A percentile compares a stretch with the other conserved stretches of the same genome.
Evolutionary conservation across 495 filamentous ascomycete genomes (phyloP).

Genomic region (Aspergillus cavernicola): DNA sequence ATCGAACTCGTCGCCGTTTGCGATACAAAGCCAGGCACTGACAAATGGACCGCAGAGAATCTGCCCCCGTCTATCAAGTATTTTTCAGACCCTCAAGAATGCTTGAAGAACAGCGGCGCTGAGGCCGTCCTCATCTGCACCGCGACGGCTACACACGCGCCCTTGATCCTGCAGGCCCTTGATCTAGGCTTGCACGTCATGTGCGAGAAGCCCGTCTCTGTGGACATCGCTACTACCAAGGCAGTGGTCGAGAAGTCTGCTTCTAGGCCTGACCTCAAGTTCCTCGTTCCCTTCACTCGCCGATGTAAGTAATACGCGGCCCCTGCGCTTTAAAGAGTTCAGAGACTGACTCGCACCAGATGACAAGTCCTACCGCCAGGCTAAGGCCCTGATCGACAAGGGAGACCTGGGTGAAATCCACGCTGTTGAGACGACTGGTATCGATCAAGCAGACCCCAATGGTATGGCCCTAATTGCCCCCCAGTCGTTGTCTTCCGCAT

Average conservation of each 20-base stretch:
- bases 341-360: not conserved
- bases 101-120: constrained; percentile 3
- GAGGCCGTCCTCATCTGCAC: constrained; percentile 6
- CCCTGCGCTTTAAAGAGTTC: not conserved
- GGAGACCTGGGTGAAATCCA: constrained; percentile 1
- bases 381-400: not conserved
- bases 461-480: not conserved
- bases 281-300: constrained; percentile 8
- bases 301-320: not conserved
- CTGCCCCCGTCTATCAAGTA: constrained; percentile 1
- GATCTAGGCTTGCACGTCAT: constrained; percentile 12
- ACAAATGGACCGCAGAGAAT: not conserved
- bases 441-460: not conserved
- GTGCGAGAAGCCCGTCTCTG: constrained; percentile 25
- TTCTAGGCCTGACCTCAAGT: constrained; percentile 63
- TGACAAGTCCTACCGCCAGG: constrained; percentile 4
- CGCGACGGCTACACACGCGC: constrained; percentile 3
- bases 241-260: constrained; percentile 54
- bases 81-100: constrained; percentile 1
- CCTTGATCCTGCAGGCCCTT: constrained; percentile 1
- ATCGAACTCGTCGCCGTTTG: constrained; percentile 7
- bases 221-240: constrained; percentile 21
- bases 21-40: constrained; percentile 3
- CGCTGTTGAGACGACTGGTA: constrained; percentile 2
- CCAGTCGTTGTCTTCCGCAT: not conserved